A percentile compares a stretch with the other conserved stretches of the same genome.
These are phyloP conservation scores for Cyclotella cryptica DNA, from an alignment of 108 stramenopile genomes.

Conservation along the genomic window DNA sequence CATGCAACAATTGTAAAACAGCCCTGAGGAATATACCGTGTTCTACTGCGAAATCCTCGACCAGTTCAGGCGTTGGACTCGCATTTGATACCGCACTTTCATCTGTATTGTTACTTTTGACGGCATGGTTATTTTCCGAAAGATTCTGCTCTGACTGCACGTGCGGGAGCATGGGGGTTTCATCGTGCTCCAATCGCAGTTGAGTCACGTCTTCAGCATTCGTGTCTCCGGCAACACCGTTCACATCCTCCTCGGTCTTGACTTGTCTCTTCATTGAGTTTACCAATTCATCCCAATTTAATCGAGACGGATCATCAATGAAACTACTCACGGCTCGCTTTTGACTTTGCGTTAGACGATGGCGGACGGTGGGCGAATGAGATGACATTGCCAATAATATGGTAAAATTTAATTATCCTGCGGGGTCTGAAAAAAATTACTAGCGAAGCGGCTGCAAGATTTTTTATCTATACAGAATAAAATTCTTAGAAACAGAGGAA, in stretches of 20 bases:
- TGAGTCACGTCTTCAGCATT: background rate
- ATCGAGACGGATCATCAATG: background rate
- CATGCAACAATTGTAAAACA: constrained; percentile 65
- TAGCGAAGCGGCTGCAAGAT: no score
- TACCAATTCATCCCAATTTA: constrained; percentile 5
- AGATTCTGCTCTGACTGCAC: background rate
- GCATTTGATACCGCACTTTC: background rate
- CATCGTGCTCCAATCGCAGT: background rate
- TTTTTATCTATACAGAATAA: no score
- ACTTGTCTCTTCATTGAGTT: background rate
- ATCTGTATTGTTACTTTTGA: background rate
- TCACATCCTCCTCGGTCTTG: background rate
- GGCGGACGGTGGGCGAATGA: background rate
- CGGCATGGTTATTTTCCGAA: background rate
- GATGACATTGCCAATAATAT: background rate
- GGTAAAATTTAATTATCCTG: no score
- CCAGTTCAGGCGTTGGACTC: constrained; percentile 12
- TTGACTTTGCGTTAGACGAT: background rate
- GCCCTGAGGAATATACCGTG: constrained; percentile 82
- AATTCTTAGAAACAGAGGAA: no score
- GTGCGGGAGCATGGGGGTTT: background rate
- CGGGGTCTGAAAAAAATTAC: no score
- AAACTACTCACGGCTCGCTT: background rate
- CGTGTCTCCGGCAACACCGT: background rate
- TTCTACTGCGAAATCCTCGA: constrained; percentile 72